phyloP scores from a whole-genome alignment of 139 green algal species.

The Picochlorum sp. region DNA sequence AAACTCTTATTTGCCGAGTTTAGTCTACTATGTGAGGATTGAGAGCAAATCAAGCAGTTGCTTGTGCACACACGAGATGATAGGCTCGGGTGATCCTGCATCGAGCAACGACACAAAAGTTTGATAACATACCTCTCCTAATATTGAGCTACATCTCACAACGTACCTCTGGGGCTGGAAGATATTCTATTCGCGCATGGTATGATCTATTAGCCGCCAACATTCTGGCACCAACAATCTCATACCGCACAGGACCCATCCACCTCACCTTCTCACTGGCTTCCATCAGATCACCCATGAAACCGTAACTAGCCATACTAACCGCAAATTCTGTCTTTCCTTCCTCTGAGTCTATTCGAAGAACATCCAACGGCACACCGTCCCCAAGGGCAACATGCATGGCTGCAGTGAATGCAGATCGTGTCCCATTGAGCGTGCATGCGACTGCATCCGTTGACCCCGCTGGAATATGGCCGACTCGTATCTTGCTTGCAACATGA shows the following conservation, averaged over 20 bases:
- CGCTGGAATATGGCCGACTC: constrained; percentile 73
- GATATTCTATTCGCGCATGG: constrained; percentile 12
- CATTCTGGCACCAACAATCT: constrained; percentile 32
- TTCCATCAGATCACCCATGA: constrained; percentile 77
- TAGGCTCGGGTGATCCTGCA: constrained; percentile 1
- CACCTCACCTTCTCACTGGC: constrained; percentile 57
- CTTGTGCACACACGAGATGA: constrained; percentile 5
- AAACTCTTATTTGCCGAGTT: neutral
- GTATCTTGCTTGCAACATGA: constrained; percentile 27
- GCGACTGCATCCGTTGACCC: constrained; percentile 82
- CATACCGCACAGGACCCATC: constrained; percentile 56
- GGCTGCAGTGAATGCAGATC: constrained; percentile 58
- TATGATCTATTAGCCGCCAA: constrained; percentile 29
- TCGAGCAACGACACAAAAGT: too few relatives aligned
- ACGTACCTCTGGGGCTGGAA: constrained; percentile 14
- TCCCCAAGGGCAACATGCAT: constrained; percentile 82
- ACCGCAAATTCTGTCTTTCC: constrained; percentile 19
- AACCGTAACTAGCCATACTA: constrained; percentile 58
- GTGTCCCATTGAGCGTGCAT: constrained; percentile 71
- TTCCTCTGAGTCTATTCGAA: constrained; percentile 35
- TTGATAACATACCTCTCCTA: neutral
- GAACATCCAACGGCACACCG: constrained; percentile 65
- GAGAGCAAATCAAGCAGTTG: neutral
- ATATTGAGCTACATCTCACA: neutral
- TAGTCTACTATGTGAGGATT: neutral